Conservation (phyloP, 805 yeast species). For the Barnettozyma sucrosica region DNA sequence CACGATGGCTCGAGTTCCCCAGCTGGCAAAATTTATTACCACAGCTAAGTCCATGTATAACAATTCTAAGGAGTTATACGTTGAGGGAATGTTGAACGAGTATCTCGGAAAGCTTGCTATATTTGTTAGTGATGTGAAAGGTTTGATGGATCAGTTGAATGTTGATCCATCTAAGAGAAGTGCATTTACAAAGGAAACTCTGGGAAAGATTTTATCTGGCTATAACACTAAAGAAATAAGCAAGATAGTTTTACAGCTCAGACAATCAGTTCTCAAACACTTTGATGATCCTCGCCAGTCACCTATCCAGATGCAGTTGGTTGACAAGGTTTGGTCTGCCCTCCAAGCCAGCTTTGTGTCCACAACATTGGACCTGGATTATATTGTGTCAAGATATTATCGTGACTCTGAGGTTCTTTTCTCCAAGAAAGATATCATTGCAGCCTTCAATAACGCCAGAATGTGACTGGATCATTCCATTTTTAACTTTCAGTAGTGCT, state of each 20-base stretch:
- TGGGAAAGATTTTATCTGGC: constrained; percentile 49
- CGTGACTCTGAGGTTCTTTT: constrained; percentile 46
- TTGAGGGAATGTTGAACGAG: constrained; percentile 41
- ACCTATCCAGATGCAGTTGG: constrained; percentile 46
- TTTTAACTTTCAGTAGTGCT: too few relatives aligned
- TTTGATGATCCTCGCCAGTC: constrained; percentile 30
- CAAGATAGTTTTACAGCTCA: constrained; percentile 47
- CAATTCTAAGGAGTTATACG: constrained; percentile 36
- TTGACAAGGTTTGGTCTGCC: constrained; percentile 64
- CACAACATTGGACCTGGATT: constrained; percentile 47
- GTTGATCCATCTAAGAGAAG: constrained; percentile 52
- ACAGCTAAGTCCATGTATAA: constrained; percentile 26
- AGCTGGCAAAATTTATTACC: constrained; percentile 12
- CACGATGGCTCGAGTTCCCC: constrained; percentile 21
- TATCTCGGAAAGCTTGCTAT: constrained; percentile 63
- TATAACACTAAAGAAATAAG: constrained; percentile 57
- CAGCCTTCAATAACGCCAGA: constrained; percentile 40
- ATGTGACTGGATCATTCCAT: not conserved
- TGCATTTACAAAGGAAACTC: constrained; percentile 54
- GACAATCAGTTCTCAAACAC: constrained; percentile 51
- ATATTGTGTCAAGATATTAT: constrained; percentile 47
- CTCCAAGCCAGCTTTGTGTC: constrained; percentile 58
- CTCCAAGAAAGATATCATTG: constrained; percentile 49
- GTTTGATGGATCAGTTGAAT: constrained; percentile 33
- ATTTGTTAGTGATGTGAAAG: constrained; percentile 60